A percentile compares a stretch with the other conserved stretches of the same genome.
These are phyloP conservation scores for Vicia villosa DNA, from an alignment of 306 rosid genomes.

Conservation along the genomic window DNA sequence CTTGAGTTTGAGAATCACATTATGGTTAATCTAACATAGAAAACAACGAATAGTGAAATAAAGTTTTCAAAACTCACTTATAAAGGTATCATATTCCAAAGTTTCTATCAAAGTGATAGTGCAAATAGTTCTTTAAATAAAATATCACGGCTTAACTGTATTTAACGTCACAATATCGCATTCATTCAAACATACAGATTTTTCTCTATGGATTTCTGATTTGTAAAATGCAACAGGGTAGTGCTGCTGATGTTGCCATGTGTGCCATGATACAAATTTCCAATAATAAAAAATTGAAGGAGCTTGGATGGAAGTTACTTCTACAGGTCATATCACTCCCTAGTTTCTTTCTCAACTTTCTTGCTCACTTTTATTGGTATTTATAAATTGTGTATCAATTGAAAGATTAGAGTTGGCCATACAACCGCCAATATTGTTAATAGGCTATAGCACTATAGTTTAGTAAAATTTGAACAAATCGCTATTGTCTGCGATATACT, in stretches of 20 bases:
- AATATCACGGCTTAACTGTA: too few species aligned
- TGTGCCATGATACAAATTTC: conserved; percentile 94
- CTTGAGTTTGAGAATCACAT: conserved; percentile 1
- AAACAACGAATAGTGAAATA: conserved; percentile 15
- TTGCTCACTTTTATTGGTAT: background rate
- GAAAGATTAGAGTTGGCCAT: background rate
- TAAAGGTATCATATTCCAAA: too few species aligned
- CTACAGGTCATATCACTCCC: conserved; percentile 62
- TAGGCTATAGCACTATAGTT: background rate
- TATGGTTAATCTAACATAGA: conserved; percentile 2
- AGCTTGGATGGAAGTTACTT: conserved; percentile 93
- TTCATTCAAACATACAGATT: background rate
- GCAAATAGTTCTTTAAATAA: too few species aligned
- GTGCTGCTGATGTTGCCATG: conserved; percentile 99
- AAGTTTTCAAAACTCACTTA: conserved; percentile 5
- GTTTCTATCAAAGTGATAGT: too few species aligned
- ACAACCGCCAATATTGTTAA: background rate
- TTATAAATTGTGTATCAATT: background rate
- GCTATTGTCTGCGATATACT: background rate
- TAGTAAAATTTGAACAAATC: background rate
- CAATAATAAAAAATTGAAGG: conserved; percentile 58
- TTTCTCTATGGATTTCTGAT: conserved; percentile 34
- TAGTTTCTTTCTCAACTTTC: conserved; percentile 11
- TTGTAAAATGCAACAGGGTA: conserved; percentile 71
- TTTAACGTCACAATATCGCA: background rate